A percentile compares a stretch with the other conserved stretches of the same genome.
These are phyloP conservation scores for Passalora sequoiae DNA, from an alignment of 2,329 filamentous ascomycete genomes.

Conservation along the genomic window DNA sequence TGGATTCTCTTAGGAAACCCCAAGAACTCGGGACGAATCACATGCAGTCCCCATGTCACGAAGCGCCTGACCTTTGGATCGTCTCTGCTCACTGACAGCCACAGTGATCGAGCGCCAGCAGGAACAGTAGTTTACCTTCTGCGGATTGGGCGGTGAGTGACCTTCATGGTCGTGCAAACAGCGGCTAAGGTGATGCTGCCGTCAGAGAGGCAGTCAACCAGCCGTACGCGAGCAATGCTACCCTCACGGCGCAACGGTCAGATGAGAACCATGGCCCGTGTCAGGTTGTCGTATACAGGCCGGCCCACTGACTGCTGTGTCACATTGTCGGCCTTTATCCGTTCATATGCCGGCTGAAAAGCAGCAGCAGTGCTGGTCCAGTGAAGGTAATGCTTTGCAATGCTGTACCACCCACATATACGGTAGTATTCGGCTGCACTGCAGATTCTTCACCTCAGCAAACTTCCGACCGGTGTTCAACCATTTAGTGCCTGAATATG, in stretches of 20 bases:
- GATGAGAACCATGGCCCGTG: slow-evolving; percentile 2
- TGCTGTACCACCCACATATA: slow-evolving; percentile 8
- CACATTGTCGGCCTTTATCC: slow-evolving; percentile 12
- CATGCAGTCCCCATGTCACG: slow-evolving; percentile 2
- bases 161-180: slow-evolving; percentile 2
- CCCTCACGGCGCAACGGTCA: slow-evolving; percentile 1
- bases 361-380: slow-evolving; percentile 6
- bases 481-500: slow-evolving; percentile 3
- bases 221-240: not conserved
- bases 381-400: slow-evolving; percentile 6
- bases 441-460: slow-evolving; percentile 9
- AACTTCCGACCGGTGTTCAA: slow-evolving; percentile 14
- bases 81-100: not conserved
- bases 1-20: not conserved
- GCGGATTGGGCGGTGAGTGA: slow-evolving; percentile 1
- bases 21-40: slow-evolving; percentile 5
- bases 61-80: slow-evolving; percentile 3
- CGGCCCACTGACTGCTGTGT: slow-evolving; percentile 10
- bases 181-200: not conserved
- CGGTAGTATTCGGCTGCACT: slow-evolving; percentile 4
- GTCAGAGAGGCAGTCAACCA: not conserved
- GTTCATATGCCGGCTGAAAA: slow-evolving; percentile 9
- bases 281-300: slow-evolving; percentile 9
- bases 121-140: not conserved
- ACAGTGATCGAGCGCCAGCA: not conserved